phyloP scores from a whole-genome alignment of 805 yeast species.

The Candida quercuum region DNA sequence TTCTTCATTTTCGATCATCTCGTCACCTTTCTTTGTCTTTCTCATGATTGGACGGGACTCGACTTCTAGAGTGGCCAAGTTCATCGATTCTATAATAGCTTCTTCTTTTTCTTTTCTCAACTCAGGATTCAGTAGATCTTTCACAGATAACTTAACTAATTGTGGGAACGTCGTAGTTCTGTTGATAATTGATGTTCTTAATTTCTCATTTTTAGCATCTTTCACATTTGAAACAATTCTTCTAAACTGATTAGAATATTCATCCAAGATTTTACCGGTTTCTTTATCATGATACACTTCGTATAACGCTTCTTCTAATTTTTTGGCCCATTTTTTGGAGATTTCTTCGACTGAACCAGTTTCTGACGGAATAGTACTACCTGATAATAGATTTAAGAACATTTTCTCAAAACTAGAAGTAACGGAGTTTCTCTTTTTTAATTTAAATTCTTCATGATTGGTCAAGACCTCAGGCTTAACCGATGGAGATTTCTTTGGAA shows the following conservation, averaged over 20 bases:
- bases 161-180: slow-evolving; percentile 49
- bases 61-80: slow-evolving; percentile 59
- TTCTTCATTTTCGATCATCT: slow-evolving; percentile 55
- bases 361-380: slow-evolving; percentile 25
- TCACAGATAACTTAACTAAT: slow-evolving; percentile 60
- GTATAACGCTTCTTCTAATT: slow-evolving; percentile 47
- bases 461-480: slow-evolving; percentile 3
- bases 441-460: slow-evolving; percentile 9
- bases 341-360: slow-evolving; percentile 27
- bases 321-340: slow-evolving; percentile 41
- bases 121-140: slow-evolving; percentile 76
- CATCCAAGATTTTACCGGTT: slow-evolving; percentile 13
- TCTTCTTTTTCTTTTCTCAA: slow-evolving; percentile 63
- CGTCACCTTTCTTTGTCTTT: slow-evolving; percentile 87
- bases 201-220: slow-evolving; percentile 48
- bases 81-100: slow-evolving; percentile 63
- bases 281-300: slow-evolving; percentile 29
- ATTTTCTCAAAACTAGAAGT: slow-evolving; percentile 43
- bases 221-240: slow-evolving; percentile 59
- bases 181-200: slow-evolving; percentile 54
- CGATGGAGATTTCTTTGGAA: slow-evolving; percentile 4
- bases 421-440: slow-evolving; percentile 32
- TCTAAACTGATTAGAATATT: no score
- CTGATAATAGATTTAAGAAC: slow-evolving; percentile 38
- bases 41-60: slow-evolving; percentile 60